Base-by-base conservation (phyloP, 257 asterid species). In the Jacaranda copaia region DNA sequence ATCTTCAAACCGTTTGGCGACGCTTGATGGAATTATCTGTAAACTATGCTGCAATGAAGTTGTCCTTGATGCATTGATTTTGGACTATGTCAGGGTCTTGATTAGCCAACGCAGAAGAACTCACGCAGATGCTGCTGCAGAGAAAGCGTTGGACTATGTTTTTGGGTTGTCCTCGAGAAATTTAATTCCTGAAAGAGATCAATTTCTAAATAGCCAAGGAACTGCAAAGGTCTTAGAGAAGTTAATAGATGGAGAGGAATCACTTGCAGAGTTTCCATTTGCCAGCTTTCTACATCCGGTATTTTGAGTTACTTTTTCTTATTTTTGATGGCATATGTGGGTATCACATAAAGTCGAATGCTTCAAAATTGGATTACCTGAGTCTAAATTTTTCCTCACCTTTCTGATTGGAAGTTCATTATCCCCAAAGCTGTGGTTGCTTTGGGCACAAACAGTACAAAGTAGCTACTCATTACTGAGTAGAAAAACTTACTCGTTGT, bases 231-330 rank as follows among this genome's bases (percentile, higher is more conserved):
- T 84, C 66, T 86, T 86, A 39, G 80, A 66, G 74, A 85, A 86
- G 77, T 82, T 93, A 77, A 69, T 84, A 49, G 89, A 91, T 85
- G 98, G 95, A 76, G 91, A 88, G 79, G 93, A 93, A 84, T 93
- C 99, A 15, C 89, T 95, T 81, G 97, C 98, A 55, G 98, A 93
- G 85, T 95, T 95, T 85, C 99, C 99, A 68, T 82, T 79, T 85
- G 97, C 96, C 81, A 93, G 98, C 88, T 89, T 95, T 76, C 82
- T 93, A 62, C 90, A 93, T 85, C 91, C 93, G 91, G 99, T 95
- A 93, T 75, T 73, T 20, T 69, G 49, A 76, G 65, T 74, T 57
- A 64, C 32, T n/a, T 79, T 64, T 68, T 74, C 78, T 35, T 16
- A 40, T 74, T 81, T 66, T 76, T 3, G 1, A 42, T 74, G 42